phyloP scores from a whole-genome alignment of 2,329 filamentous ascomycete species.

The Neopestalotiopsis sp. region DNA sequence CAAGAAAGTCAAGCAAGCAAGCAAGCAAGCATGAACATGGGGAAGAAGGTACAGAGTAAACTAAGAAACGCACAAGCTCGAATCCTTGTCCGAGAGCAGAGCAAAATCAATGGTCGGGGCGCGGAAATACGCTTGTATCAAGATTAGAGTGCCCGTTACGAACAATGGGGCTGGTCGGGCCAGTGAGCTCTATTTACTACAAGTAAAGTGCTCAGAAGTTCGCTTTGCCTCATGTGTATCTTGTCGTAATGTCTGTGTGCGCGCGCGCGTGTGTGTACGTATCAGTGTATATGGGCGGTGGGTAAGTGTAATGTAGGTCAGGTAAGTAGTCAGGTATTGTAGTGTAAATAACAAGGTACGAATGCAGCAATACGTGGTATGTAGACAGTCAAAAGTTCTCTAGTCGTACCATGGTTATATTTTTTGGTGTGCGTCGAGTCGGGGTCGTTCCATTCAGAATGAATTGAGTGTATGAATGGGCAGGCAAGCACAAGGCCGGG shows the following conservation, averaged over 20 bases:
- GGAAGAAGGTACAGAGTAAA: not conserved
- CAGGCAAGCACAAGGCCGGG: not conserved
- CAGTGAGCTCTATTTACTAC: not conserved
- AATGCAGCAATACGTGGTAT: not conserved
- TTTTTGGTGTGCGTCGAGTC: not conserved
- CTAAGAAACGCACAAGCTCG: slow-evolving; percentile 9
- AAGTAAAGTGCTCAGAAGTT: not conserved
- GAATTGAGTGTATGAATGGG: slow-evolving; percentile 15
- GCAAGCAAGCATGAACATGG: slow-evolving; percentile 3
- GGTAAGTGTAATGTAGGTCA: not conserved
- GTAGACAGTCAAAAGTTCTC: not conserved
- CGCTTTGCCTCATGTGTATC: not conserved
- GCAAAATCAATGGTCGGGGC: not conserved
- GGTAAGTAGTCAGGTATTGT: not conserved
- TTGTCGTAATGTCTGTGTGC: not conserved
- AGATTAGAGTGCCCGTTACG: not conserved
- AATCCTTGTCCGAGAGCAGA: slow-evolving; percentile 1
- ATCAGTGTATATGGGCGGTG: not conserved
- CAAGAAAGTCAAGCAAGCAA: not conserved
- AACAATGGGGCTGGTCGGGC: not conserved
- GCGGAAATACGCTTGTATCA: slow-evolving; percentile 10
- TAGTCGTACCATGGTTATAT: not conserved
- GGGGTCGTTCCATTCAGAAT: slow-evolving; percentile 14
- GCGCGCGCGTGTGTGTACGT: not conserved
- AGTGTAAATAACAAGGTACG: not conserved